A percentile compares a stretch with the other conserved stretches of the same genome.
phyloP scores from a whole-genome alignment of 306 rosid genomes.

The Pterocarpus santalinus region DNA sequence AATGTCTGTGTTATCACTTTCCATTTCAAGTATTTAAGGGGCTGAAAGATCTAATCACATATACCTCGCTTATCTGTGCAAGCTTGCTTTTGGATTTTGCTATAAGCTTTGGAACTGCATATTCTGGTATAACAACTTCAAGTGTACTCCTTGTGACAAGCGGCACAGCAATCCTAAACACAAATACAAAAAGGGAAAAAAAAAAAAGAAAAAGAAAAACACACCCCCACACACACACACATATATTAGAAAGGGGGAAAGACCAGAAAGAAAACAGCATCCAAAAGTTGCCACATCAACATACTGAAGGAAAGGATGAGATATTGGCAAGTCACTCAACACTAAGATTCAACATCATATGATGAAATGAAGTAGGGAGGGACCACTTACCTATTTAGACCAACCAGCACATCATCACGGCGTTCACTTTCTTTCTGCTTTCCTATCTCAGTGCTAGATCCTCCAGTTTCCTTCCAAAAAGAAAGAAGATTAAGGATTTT shows the following conservation, averaged over 20 bases:
- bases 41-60: constrained; percentile 43
- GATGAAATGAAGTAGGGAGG: constrained; percentile 32
- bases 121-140: constrained; percentile 93
- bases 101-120: constrained; percentile 89
- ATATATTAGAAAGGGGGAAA: constrained; percentile 28
- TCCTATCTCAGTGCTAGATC: constrained; percentile 56
- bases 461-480: constrained; percentile 71
- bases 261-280: constrained; percentile 22
- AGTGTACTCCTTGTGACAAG: constrained; percentile 96
- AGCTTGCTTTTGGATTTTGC: constrained; percentile 95
- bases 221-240: neutral
- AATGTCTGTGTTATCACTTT: constrained; percentile 15
- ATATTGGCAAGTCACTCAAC: constrained; percentile 20
- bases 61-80: constrained; percentile 93
- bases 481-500: constrained; percentile 13
- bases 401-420: constrained; percentile 71
- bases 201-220: neutral
- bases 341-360: constrained; percentile 23
- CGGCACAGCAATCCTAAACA: constrained; percentile 75
- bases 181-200: constrained; percentile 5
- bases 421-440: constrained; percentile 80
- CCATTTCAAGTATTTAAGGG: constrained; percentile 38
- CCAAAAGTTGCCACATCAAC: constrained; percentile 14
- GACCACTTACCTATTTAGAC: constrained; percentile 73
- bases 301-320: constrained; percentile 11